Evolutionary conservation across 2,329 filamentous ascomycete species (phyloP), one percentile per base, ranked within the genome.

Genomic region (Trichophyton equinum): DNA sequence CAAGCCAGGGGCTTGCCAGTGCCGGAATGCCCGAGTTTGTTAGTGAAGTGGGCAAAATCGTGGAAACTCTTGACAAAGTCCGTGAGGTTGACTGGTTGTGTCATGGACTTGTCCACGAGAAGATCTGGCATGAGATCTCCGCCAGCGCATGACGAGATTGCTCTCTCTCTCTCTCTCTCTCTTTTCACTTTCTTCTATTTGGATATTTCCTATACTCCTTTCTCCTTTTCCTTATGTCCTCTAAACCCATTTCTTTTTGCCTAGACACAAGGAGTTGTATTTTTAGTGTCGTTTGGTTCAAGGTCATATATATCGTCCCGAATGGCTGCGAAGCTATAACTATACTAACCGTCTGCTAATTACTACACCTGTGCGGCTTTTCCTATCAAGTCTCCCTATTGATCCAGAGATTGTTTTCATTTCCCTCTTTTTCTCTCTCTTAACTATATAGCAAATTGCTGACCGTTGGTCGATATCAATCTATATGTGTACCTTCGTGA

Each of bases 1-100:
- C 84, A 6, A 81, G 78, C 11, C 82, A 85, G 63, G 79, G 79
- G 7, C 73, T 86, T 47, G 82, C 83, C 4, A 77, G 77, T 1
- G 81, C 79, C 13, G 84, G 84, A 3, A 78, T 86, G 71, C 79
- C 82, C 0, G 84, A 86, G 65, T 85, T 85, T 66, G 79, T 83
- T 8, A 76, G 71, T 25, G 80, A 83, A 62, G 81, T 86, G 20
- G 79, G 81, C 1, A 78, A 79, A 47, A 74, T 86, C 55, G 82
- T 84, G 15, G 82, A 85, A 30, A 75, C 78, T 63, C 67, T 86
- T 60, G 77, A 79, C 64, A 78, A 79, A 65, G 74, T 86, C 4
- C 77, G 80, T 46, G 78, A 80, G 63, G 82, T 85, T 4, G 83
- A 86, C 67, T 79, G 81, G 72, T 77, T 78, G 64, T 77, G 77